phyloP scores from a whole-genome alignment of 768 basidiomycete species.

The Calocybe indica region DNA sequence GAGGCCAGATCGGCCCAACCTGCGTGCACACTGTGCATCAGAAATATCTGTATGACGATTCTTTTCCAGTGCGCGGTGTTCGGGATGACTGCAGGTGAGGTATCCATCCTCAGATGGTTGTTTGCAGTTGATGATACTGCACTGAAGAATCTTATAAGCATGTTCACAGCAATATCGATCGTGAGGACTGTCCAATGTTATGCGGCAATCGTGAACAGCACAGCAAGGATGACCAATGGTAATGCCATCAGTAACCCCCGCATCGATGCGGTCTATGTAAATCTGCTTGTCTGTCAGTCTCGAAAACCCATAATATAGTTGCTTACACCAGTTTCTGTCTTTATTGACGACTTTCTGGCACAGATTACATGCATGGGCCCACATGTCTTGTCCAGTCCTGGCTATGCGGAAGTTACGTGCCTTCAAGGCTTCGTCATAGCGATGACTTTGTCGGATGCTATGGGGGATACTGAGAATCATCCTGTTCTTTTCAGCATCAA shows the following conservation, averaged over 20 bases:
- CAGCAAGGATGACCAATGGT: slow-evolving; percentile 26
- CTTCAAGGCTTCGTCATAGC: slow-evolving; percentile 14
- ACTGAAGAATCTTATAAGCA: slow-evolving; percentile 4
- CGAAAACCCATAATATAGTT: slow-evolving; percentile 1
- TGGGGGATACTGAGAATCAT: slow-evolving; percentile 12
- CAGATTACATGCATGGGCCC: slow-evolving; percentile 22
- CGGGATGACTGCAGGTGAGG: slow-evolving; percentile 13
- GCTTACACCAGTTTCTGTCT: slow-evolving; percentile 8
- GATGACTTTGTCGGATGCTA: slow-evolving; percentile 11
- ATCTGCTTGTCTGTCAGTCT: not conserved
- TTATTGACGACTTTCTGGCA: slow-evolving; percentile 15
- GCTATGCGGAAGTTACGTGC: slow-evolving; percentile 16
- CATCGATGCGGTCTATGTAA: slow-evolving; percentile 3
- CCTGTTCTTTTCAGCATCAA: slow-evolving; percentile 10
- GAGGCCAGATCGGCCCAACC: slow-evolving; percentile 7
- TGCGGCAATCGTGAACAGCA: slow-evolving; percentile 19
- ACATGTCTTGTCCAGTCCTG: slow-evolving; percentile 21
- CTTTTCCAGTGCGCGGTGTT: slow-evolving; percentile 17
- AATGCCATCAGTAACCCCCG: slow-evolving; percentile 23
- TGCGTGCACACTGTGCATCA: slow-evolving; percentile 19
- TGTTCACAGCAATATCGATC: slow-evolving; percentile 14
- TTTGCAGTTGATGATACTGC: slow-evolving; percentile 10
- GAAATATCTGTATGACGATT: slow-evolving; percentile 17
- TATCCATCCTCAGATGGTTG: not conserved
- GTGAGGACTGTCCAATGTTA: slow-evolving; percentile 7